Percentiles rank a stretch among this genome's conserved stretches.
These are phyloP conservation scores for Pezicula radicicola DNA, from an alignment of 2,329 filamentous ascomycete genomes.

Conservation along the genomic window DNA sequence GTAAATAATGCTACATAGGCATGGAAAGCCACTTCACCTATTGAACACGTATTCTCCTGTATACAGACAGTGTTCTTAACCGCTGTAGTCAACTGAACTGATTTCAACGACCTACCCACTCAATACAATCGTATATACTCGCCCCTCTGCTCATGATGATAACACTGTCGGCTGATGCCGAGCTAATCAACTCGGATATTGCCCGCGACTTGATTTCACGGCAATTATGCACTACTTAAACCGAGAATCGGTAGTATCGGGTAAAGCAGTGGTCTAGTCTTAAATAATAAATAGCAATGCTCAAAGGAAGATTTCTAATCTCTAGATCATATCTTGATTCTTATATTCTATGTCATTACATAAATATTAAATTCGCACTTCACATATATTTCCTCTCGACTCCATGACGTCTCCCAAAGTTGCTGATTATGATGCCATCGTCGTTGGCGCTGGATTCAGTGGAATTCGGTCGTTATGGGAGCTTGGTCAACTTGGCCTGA, in stretches of 20 bases:
- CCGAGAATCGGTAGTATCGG: neutral
- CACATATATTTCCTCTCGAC: neutral
- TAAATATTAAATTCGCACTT: neutral
- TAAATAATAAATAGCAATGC: neutral
- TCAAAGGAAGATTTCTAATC: neutral
- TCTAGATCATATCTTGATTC: neutral
- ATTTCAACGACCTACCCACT: neutral
- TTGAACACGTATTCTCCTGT: too few relatives aligned
- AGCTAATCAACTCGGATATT: neutral
- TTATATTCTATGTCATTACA: neutral
- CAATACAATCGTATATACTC: neutral
- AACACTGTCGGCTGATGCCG: neutral
- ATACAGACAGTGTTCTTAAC: too few relatives aligned
- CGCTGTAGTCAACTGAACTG: neutral
- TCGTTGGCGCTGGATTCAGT: conserved; percentile 8
- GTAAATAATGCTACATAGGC: too few relatives aligned
- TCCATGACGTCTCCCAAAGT: neutral
- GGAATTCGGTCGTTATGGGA: neutral
- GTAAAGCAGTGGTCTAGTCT: neutral
- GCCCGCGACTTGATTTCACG: neutral
- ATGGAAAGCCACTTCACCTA: too few relatives aligned
- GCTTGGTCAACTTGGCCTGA: neutral
- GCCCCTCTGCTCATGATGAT: neutral
- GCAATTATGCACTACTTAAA: neutral
- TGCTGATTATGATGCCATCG: conserved; percentile 1